These are phyloP conservation scores for Colletotrichum liriopes DNA, from an alignment of 2,329 filamentous ascomycete genomes.

Conservation along the genomic window DNA sequence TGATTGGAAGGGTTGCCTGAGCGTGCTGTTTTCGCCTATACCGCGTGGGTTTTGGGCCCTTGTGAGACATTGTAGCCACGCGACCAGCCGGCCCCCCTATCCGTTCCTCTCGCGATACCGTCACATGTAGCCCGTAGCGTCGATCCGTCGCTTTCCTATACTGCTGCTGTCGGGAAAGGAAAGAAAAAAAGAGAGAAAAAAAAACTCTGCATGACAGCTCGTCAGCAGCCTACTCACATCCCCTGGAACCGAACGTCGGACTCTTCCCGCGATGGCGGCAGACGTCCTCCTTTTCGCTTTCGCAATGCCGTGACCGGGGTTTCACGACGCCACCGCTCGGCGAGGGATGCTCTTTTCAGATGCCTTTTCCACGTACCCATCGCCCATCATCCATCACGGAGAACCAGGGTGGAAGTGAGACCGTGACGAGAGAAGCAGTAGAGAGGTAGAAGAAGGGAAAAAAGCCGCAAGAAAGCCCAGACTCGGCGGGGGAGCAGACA, in stretches of 20 bases:
- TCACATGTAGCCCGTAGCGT: slow-evolving; percentile 28
- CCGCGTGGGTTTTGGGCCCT: slow-evolving; percentile 5
- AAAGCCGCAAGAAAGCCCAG: slow-evolving; percentile 48
- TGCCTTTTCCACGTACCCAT: neutral
- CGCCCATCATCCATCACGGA: slow-evolving; percentile 2
- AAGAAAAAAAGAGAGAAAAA: neutral
- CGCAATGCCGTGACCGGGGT: neutral
- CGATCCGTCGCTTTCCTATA: slow-evolving; percentile 10
- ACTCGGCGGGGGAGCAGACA: neutral
- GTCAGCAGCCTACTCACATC: neutral
- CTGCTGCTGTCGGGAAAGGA: neutral
- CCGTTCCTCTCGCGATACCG: slow-evolving; percentile 32
- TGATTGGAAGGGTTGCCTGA: slow-evolving; percentile 4
- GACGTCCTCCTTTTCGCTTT: neutral
- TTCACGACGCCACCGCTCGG: slow-evolving; percentile 28
- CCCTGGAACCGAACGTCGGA: neutral
- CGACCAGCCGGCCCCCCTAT: slow-evolving; percentile 24
- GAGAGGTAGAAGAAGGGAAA: neutral
- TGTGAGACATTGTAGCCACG: slow-evolving; percentile 40
- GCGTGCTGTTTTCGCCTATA: slow-evolving; percentile 6
- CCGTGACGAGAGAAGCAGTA: neutral
- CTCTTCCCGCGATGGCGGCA: neutral
- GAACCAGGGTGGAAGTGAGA: neutral
- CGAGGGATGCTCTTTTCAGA: slow-evolving; percentile 4
- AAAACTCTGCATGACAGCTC: slow-evolving; percentile 8